Conservation (phyloP, 2,329 filamentous ascomycete genomes). For the Pseudohalonectria lignicola region DNA sequence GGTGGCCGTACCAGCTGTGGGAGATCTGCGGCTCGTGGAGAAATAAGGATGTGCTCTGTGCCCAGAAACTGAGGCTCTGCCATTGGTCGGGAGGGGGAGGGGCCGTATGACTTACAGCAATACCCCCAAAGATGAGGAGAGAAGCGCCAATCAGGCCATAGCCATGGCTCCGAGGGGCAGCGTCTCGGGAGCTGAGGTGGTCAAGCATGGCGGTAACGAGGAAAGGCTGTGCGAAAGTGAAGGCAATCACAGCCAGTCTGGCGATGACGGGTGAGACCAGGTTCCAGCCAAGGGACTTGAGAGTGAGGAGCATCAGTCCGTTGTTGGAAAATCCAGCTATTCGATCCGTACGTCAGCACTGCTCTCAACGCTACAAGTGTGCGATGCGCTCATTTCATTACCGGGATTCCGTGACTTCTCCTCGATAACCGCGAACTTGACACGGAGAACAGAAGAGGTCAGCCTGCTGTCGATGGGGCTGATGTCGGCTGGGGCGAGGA, state of each 20-base stretch:
- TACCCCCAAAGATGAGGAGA: conserved; percentile 25
- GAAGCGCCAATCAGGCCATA: conserved; percentile 31
- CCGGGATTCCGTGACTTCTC: neutral
- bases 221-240: conserved; percentile 22
- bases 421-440: conserved; percentile 5
- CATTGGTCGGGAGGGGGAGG: too few species aligned
- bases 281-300: conserved; percentile 8
- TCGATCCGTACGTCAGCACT: too few species aligned
- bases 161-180: conserved; percentile 13
- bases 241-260: conserved; percentile 14
- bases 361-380: too few species aligned
- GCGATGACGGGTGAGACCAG: conserved; percentile 15
- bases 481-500: conserved; percentile 20
- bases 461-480: conserved; percentile 18
- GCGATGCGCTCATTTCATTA: too few species aligned
- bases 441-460: conserved; percentile 5
- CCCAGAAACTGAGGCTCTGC: too few species aligned
- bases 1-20: conserved; percentile 26
- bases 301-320: conserved; percentile 8
- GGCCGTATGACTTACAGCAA: too few species aligned
- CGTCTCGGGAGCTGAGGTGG: conserved; percentile 14
- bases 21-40: too few species aligned
- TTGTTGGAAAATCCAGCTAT: conserved; percentile 1
- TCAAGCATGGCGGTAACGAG: conserved; percentile 18
- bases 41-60: too few species aligned